A percentile compares a stretch with the other conserved stretches of the same genome.
phyloP scores from a whole-genome alignment of 306 rosid genomes.

The Nissolia schottii region DNA sequence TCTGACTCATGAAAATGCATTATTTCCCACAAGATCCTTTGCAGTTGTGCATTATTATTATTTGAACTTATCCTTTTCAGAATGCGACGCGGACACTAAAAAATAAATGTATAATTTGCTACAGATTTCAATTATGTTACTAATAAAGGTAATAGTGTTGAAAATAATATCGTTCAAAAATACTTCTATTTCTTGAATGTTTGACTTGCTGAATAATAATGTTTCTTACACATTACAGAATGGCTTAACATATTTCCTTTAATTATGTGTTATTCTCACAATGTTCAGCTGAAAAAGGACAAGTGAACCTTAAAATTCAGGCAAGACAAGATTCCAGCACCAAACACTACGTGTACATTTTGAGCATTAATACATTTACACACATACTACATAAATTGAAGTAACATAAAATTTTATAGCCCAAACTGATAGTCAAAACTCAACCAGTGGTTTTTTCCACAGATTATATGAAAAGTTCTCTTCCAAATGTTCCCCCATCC shows the following conservation, averaged over 20 bases:
- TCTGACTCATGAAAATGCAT: not conserved
- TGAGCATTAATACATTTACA: slow-evolving; percentile 16
- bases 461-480: slow-evolving; percentile 24
- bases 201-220: too few relatives aligned
- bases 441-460: slow-evolving; percentile 28
- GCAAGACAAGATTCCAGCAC: slow-evolving; percentile 4
- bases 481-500: slow-evolving; percentile 24
- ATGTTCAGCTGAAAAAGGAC: not conserved
- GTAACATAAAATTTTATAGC: slow-evolving; percentile 26
- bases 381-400: slow-evolving; percentile 11
- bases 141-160: too few relatives aligned
- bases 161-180: too few relatives aligned
- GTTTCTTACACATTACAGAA: too few relatives aligned
- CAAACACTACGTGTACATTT: not conserved
- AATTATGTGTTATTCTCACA: not conserved
- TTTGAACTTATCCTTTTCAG: not conserved
- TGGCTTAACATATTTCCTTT: not conserved
- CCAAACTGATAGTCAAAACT: slow-evolving; percentile 40
- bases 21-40: not conserved
- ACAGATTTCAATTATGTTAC: too few relatives aligned
- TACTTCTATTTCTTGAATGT: too few relatives aligned
- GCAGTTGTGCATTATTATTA: too few relatives aligned
- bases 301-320: not conserved
- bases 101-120: too few relatives aligned
- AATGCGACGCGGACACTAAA: too few relatives aligned